Evolutionary conservation across 768 basidiomycete species (phyloP), one percentile per base, ranked within the genome.

Genomic region (Amanita molliuscula): DNA sequence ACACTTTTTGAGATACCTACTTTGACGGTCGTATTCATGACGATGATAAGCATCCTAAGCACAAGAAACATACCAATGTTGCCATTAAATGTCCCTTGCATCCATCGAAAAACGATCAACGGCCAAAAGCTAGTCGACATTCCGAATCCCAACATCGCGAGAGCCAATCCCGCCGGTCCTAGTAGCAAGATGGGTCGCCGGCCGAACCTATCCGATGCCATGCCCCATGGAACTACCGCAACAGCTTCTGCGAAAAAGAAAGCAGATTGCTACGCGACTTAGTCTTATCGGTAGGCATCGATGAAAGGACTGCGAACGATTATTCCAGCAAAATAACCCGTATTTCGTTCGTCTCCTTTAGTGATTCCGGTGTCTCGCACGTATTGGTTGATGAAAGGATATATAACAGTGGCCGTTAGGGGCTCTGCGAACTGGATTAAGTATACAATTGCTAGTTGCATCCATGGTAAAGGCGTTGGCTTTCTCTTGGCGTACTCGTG

Each of bases 221-320:
- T 61, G 5, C 72, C 70, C 74, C 73, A 76, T 23, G 64, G 63
- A n/a, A 75, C 61, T 15, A 73, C 70, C 6, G 68, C 68, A 4
- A 67, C 29, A 18, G 65, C 65, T 59, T 76, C 72, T 10, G 72
- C 62, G 25, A 71, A 58, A 57, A 72, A 74, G 58, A 73, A 74
- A 1, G 62, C 58, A 6, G 73, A 74, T 61, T 72, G 69, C 72
- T 74, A 49, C 25, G 44, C 33, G 28, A 51, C 5, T 37, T 5
- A 38, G 23, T 21, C 23, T 13, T 29, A 34, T 44, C 23, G 40
- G 25, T 40, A 18, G 25, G 13, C 11, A 51, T 10, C 53, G 25
- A 16, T 23, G 4, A 1, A 25, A 9, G 15, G 9, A 31, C 23
- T 11, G 55, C 67, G 47, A 46, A 71, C 72, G 28, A 74, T 59